phyloP scores from a whole-genome alignment of 2,329 filamentous ascomycete genomes.

The Acrodontium crateriforme region DNA sequence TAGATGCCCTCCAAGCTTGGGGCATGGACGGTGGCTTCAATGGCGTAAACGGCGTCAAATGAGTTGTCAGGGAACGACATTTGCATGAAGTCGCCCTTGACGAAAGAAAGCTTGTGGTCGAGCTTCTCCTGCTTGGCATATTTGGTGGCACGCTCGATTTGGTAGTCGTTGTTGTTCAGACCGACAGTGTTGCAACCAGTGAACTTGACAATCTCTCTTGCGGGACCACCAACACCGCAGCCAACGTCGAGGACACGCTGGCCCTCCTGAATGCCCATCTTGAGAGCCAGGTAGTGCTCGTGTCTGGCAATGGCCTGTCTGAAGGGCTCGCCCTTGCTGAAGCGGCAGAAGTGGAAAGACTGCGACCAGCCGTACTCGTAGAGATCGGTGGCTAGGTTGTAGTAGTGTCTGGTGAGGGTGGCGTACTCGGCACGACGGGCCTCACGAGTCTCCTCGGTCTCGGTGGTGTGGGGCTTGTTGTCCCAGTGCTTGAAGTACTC shows the following conservation, averaged over 20 bases:
- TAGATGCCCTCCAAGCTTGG: constrained; percentile 85
- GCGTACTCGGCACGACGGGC: constrained; percentile 74
- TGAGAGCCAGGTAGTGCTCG: constrained; percentile 91
- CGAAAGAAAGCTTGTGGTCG: constrained; percentile 64
- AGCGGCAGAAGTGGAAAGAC: constrained; percentile 96
- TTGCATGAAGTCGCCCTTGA: constrained; percentile 99
- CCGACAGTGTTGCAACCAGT: constrained; percentile 78
- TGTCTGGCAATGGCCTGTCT: constrained; percentile 85
- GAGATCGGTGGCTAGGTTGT: constrained; percentile 20
- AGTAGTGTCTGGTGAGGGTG: constrained; percentile 77
- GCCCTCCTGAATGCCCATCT: constrained; percentile 70
- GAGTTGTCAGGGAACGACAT: constrained; percentile 86
- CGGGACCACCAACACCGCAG: constrained; percentile 91
- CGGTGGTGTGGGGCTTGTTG: constrained; percentile 61
- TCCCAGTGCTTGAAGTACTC: constrained; percentile 98
- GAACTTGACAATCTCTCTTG: constrained; percentile 93
- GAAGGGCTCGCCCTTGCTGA: constrained; percentile 75
- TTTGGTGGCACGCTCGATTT: constrained; percentile 80
- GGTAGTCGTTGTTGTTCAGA: constrained; percentile 98
- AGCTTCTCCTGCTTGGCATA: constrained; percentile 76
- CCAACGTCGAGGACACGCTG: constrained; percentile 93
- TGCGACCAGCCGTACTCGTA: constrained; percentile 86
- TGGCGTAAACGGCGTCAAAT: constrained; percentile 93
- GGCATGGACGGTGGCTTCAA: constrained; percentile 92
- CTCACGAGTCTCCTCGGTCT: constrained; percentile 72